Base-by-base conservation (phyloP, 2,329 filamentous ascomycete genomes). In the Nannizziopsis arthrosporioides region DNA sequence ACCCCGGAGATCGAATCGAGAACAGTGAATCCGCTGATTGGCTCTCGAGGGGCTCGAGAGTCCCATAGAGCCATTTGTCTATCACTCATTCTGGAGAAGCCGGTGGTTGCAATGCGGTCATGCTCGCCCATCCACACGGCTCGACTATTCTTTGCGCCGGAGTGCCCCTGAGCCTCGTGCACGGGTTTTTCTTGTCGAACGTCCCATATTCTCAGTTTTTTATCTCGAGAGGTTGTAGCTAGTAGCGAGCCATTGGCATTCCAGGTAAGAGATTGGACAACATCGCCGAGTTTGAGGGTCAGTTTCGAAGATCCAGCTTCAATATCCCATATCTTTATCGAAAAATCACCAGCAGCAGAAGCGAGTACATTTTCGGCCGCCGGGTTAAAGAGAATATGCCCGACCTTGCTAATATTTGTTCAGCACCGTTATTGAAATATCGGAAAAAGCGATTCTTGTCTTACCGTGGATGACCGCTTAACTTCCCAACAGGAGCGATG, bases 41-140 rank as follows among this genome's bases (percentile, higher is more conserved):
- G 92, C 59, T 93, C 83, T 32, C 66, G 70, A 14, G 81, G 78
- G 55, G 80, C 82, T 57, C 89, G 85, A 42, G 88, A 81, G 72
- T 98, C 92, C 92, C 92, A 98, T 34, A 98, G 75, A 46, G 85
- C 92, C 57, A 98, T 76, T 67, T 98, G 92, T 47, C 92, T 82
- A 70, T 98, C 92, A 65, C 92, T 96, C 92, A 96, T 96, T 64
- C 82, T 85, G 44, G 89, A 95, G 75, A 98, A 98, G 55, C 92
- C 92, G 5, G 92, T 96, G 1, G 92, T 96, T 46, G 86, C 92
- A 61, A 98, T 82, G 55, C 90, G 82, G 70, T 96, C 93, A 63
- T 93, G 87, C 69, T 96, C 92, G 62, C 90, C 92, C 76, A 98
- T 78, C 92, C 92, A 98, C 11, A 94, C 89, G 27, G 84, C 84